Evolutionary conservation across 352 stramenopile species (phyloP).

Genomic region (Globisporangium heterothallicum): DNA sequence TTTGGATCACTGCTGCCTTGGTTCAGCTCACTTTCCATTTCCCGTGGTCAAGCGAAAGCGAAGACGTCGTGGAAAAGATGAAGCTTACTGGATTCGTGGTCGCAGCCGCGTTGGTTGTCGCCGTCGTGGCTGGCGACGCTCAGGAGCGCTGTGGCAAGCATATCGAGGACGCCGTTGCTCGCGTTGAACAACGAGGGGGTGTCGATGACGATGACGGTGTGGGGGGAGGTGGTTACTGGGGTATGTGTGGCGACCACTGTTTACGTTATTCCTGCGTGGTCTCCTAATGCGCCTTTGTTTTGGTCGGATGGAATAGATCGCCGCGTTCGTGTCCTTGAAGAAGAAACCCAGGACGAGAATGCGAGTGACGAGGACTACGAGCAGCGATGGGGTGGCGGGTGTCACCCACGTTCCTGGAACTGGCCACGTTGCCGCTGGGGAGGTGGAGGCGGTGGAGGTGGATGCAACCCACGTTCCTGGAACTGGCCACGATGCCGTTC

Average conservation of each 20-base stretch:
- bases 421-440: neutral
- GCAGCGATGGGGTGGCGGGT: neutral
- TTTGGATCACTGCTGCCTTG: neutral
- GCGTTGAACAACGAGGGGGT: neutral
- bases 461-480: constrained; percentile 5
- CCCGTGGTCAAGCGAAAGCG: neutral
- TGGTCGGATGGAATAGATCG: neutral
- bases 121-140: neutral
- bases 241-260: neutral
- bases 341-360: constrained; percentile 1
- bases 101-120: neutral
- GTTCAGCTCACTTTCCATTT: neutral
- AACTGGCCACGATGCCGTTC: constrained; percentile 6
- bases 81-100: constrained; percentile 4
- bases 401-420: neutral
- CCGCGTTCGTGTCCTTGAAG: neutral
- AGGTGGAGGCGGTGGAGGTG: neutral
- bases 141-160: neutral
- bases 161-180: neutral
- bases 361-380: neutral
- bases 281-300: neutral
- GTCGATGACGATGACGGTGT: neutral
- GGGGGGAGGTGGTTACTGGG: no score
- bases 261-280: neutral
- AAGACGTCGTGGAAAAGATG: constrained; percentile 1